Evolutionary conservation across 1,284 basidiomycete genomes (phyloP).

Genomic region (Apiotrichum akiyoshidainum): DNA sequence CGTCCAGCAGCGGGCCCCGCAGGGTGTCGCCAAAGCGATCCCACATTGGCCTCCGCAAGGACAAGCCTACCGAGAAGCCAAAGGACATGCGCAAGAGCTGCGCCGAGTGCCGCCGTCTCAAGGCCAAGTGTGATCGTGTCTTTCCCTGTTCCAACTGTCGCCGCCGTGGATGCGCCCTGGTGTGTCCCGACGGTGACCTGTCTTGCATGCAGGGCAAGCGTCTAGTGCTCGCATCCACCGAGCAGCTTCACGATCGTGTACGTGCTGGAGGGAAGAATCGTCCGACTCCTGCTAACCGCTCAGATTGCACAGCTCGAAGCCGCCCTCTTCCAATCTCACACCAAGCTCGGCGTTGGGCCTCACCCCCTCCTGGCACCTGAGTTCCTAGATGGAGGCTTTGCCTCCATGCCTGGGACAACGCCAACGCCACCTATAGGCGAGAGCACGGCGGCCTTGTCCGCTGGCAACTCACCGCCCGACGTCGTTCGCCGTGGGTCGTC

Average conservation of each 20-base stretch:
- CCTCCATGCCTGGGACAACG: conserved; percentile 7
- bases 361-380: conserved; percentile 42
- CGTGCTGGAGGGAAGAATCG: conserved; percentile 10
- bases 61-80: conserved; percentile 16
- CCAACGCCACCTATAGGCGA: conserved; percentile 4
- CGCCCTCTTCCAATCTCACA: conserved; percentile 37
- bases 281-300: background rate
- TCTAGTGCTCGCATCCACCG: conserved; percentile 44
- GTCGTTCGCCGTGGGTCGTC: background rate
- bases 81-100: conserved; percentile 40
- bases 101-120: conserved; percentile 43
- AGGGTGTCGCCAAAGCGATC: background rate
- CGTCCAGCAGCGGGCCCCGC: background rate
- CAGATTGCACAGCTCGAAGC: conserved; percentile 44
- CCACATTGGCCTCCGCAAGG: background rate
- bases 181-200: conserved; percentile 47
- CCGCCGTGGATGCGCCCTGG: conserved; percentile 42
- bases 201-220: conserved; percentile 49
- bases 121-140: conserved; percentile 45
- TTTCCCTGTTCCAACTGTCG: conserved; percentile 49
- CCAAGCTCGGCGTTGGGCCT: conserved; percentile 6
- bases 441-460: conserved; percentile 1
- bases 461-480: background rate
- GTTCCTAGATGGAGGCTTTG: conserved; percentile 42
- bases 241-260: conserved; percentile 44